These are phyloP conservation scores for Pleurotus djamor DNA, from an alignment of 768 basidiomycete species.

Conservation along the genomic window DNA sequence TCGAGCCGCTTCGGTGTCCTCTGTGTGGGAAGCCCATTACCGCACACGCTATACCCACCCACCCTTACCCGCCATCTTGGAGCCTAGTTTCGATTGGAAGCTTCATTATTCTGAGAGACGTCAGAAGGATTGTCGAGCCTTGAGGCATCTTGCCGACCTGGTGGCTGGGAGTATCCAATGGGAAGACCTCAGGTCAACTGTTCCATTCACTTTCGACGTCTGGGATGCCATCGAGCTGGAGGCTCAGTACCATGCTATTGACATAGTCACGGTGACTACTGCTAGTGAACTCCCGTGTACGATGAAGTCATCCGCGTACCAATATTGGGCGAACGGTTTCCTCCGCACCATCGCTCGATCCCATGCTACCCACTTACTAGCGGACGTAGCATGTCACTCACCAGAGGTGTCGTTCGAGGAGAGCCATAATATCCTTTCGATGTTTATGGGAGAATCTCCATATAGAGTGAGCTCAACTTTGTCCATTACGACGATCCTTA, in stretches of 20 bases:
- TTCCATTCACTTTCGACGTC: conserved; percentile 47
- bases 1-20: conserved; percentile 38
- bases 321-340: conserved; percentile 51
- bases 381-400: conserved; percentile 18
- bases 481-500: background rate
- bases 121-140: conserved; percentile 38
- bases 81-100: conserved; percentile 39
- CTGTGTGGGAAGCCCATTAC: conserved; percentile 56
- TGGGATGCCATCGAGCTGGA: conserved; percentile 52
- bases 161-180: conserved; percentile 32
- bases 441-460: conserved; percentile 46
- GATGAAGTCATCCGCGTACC: conserved; percentile 34
- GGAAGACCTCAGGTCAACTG: conserved; percentile 31
- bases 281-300: background rate
- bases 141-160: conserved; percentile 39
- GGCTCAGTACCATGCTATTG: conserved; percentile 29
- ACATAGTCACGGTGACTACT: conserved; percentile 12
- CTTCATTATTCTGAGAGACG: conserved; percentile 42
- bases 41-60: conserved; percentile 41
- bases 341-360: conserved; percentile 39
- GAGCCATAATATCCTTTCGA: conserved; percentile 47
- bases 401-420: conserved; percentile 33
- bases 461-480: conserved; percentile 30
- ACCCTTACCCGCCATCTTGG: background rate
- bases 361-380: conserved; percentile 38